Conservation (phyloP, 2,329 filamentous ascomycete species). For the Ophiostoma novo-ulmi region DNA sequence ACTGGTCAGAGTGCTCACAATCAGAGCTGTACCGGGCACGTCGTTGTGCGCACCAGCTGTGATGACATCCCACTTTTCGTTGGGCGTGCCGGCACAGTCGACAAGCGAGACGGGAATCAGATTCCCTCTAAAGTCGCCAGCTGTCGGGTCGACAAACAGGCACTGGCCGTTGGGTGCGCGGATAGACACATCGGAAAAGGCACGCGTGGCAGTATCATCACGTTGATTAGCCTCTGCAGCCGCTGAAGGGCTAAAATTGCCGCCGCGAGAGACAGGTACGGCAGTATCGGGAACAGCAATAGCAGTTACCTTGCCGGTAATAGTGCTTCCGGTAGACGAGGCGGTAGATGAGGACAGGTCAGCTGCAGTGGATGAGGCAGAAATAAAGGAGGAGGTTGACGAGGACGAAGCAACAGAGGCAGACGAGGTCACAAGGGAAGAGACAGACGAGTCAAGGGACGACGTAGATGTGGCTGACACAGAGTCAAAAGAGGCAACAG, state of each 20-base stretch:
- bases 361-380: background rate
- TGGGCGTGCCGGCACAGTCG: constrained; percentile 41
- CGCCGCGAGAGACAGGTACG: constrained; percentile 48
- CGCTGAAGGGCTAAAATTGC: constrained; percentile 45
- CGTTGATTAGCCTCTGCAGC: constrained; percentile 46
- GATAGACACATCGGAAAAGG: constrained; percentile 44
- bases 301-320: constrained; percentile 19
- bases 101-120: constrained; percentile 47
- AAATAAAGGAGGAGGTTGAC: background rate
- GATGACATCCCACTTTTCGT: constrained; percentile 49
- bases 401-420: background rate
- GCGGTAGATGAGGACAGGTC: background rate
- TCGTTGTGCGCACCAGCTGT: constrained; percentile 48
- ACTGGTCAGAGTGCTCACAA: constrained; percentile 47
- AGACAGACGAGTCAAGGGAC: background rate
- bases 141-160: constrained; percentile 48
- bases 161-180: constrained; percentile 46
- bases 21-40: constrained; percentile 38
- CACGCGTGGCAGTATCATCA: constrained; percentile 44
- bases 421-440: background rate
- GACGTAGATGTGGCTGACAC: background rate
- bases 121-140: constrained; percentile 51
- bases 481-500: constrained; percentile 3
- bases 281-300: constrained; percentile 24
- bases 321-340: background rate